Percentiles rank a stretch among this genome's conserved stretches.
These are phyloP conservation scores for Pleodorina starrii DNA, from an alignment of 139 green algal species.

Conservation along the genomic window DNA sequence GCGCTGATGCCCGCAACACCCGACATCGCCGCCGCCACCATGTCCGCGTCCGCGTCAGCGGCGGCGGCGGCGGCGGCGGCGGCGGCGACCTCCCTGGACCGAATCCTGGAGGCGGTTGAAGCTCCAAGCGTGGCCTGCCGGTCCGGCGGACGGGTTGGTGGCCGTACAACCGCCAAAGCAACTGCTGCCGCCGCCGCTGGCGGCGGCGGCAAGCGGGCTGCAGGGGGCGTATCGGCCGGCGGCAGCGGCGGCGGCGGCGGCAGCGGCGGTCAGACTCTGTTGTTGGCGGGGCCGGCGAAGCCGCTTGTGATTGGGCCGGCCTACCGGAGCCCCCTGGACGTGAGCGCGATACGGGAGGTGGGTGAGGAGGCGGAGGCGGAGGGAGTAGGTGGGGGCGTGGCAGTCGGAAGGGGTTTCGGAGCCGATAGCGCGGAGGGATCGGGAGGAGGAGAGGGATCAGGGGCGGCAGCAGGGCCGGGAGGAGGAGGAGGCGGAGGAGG, in stretches of 20 bases:
- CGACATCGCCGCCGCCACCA: too few species aligned
- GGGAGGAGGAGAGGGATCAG: too few species aligned
- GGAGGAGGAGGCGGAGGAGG: too few species aligned
- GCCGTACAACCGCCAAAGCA: neutral
- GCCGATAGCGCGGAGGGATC: too few species aligned
- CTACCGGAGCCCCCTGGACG: too few species aligned
- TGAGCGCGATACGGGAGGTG: too few species aligned
- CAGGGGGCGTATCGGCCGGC: neutral
- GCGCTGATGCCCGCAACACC: neutral
- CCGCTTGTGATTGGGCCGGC: neutral
- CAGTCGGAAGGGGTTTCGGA: too few species aligned
- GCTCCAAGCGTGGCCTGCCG: slow-evolving; percentile 20
- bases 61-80: neutral
- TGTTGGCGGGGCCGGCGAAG: neutral
- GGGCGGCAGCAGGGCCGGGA: too few species aligned
- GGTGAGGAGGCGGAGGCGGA: too few species aligned
- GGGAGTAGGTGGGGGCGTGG: too few species aligned
- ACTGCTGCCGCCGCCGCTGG: neutral
- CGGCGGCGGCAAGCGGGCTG: neutral
- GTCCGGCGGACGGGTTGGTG: neutral
- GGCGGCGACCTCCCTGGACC: neutral
- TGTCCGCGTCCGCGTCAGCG: neutral
- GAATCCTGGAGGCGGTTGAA: neutral
- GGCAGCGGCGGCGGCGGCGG: neutral
- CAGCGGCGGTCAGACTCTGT: too few species aligned